Conservation (phyloP, 2,329 filamentous ascomycete species). For the Calonectria henricotiae region DNA sequence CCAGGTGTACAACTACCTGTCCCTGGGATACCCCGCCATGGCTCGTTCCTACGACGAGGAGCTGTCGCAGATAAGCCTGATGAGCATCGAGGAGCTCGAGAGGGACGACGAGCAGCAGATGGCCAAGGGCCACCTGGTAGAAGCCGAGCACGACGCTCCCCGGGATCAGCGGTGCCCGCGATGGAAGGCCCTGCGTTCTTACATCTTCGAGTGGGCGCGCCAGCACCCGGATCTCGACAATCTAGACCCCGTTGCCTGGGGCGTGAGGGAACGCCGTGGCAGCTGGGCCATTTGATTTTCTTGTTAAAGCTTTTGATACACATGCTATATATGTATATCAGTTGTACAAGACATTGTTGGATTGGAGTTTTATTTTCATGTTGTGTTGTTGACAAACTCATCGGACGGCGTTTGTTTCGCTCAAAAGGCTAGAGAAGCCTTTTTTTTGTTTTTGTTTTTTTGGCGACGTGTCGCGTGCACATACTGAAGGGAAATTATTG, state of each 20-base stretch:
- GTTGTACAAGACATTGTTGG: constrained; percentile 9
- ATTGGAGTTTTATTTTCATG: constrained; percentile 5
- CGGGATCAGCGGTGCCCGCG: constrained; percentile 75
- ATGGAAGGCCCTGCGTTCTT: constrained; percentile 88
- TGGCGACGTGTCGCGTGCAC: neutral
- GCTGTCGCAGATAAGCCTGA: constrained; percentile 84
- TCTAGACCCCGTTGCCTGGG: constrained; percentile 76
- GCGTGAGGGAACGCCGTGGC: constrained; percentile 76
- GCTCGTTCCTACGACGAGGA: constrained; percentile 89
- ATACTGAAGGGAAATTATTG: constrained; percentile 1
- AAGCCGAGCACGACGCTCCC: constrained; percentile 64
- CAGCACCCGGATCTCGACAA: constrained; percentile 84
- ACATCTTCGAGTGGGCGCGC: constrained; percentile 91
- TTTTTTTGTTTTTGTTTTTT: too few relatives aligned
- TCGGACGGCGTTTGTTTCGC: constrained; percentile 7
- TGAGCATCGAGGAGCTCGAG: constrained; percentile 79
- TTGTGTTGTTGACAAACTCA: constrained; percentile 8
- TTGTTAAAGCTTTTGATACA: constrained; percentile 11
- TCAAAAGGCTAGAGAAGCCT: constrained; percentile 3
- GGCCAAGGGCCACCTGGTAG: constrained; percentile 82
- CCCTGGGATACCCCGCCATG: constrained; percentile 90
- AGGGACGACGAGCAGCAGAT: constrained; percentile 76
- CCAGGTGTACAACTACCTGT: constrained; percentile 97
- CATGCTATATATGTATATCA: neutral
- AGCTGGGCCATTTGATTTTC: constrained; percentile 78